A percentile compares a stretch with the other conserved stretches of the same genome.
Conservation (phyloP, 73 alveolate genomes). For the Symbiodinium pilosum region DNA sequence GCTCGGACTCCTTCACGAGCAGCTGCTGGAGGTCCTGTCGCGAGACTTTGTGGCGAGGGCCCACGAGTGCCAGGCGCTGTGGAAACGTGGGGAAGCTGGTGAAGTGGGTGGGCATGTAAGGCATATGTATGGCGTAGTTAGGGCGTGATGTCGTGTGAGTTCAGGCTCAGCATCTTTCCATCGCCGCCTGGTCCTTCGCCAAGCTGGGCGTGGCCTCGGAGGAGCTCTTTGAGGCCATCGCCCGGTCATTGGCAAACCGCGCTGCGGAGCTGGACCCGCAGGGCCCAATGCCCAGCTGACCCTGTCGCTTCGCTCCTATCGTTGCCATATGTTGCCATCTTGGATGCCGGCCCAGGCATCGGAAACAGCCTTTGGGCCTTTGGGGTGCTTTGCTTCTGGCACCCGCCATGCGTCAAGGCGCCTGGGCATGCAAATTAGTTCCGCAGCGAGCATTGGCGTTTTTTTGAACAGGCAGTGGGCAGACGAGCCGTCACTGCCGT, state of each 20-base stretch:
- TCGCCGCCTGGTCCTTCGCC: conserved; percentile 92
- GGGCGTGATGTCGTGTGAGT: not conserved
- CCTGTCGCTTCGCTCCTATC: too few relatives aligned
- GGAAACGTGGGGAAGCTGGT: not conserved
- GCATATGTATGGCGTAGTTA: not conserved
- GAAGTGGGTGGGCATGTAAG: not conserved
- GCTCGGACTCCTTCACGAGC: conserved; percentile 61
- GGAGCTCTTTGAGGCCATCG: conserved; percentile 38
- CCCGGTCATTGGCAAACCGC: conserved; percentile 21
- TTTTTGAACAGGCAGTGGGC: conserved; percentile 37
- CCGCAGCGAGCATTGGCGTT: too few relatives aligned
- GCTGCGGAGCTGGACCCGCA: conserved; percentile 70
- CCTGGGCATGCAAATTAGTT: too few relatives aligned
- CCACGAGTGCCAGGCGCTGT: conserved; percentile 46
- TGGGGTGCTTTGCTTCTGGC: conserved; percentile 86
- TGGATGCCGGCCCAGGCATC: conserved; percentile 40
- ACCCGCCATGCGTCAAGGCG: conserved; percentile 58
- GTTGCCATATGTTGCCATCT: too few relatives aligned
- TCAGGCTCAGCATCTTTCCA: conserved; percentile 79
- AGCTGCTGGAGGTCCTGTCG: conserved; percentile 51
- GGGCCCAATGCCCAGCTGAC: conserved; percentile 5
- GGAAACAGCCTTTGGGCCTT: conserved; percentile 94
- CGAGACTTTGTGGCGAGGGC: conserved; percentile 49
- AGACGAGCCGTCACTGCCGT: conserved; percentile 24
- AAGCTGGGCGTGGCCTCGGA: conserved; percentile 59